Evolutionary conservation across 139 green algal species (phyloP).

Genomic region (Zygnema cylindricum): DNA sequence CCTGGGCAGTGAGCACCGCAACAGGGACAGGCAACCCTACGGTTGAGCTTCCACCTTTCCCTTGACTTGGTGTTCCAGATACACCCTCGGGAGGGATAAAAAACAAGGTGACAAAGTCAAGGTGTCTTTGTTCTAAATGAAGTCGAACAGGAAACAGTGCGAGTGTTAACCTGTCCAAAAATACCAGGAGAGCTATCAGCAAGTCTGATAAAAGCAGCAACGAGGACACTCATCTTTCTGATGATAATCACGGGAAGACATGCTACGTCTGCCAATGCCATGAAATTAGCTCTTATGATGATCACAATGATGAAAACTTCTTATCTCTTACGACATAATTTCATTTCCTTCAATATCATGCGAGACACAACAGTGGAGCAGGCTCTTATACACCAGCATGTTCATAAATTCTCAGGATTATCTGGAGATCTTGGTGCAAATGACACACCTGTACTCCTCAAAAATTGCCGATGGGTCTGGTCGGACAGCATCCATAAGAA

Average conservation of each 20-base stretch:
- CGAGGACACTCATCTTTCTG: too few species aligned
- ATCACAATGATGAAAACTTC: not conserved
- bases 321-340: too few species aligned
- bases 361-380: too few species aligned
- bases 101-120: conserved; percentile 33
- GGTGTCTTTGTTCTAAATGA: conserved; percentile 36
- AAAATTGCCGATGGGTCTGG: conserved; percentile 11
- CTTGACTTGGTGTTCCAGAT: not conserved
- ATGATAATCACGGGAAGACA: too few species aligned
- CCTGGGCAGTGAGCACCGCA: not conserved
- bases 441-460: conserved; percentile 29
- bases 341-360: too few species aligned
- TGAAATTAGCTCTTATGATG: too few species aligned
- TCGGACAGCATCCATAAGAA: conserved; percentile 16
- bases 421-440: not conserved
- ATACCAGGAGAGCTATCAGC: not conserved
- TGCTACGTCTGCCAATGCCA: too few species aligned
- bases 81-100: not conserved
- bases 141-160: conserved; percentile 33
- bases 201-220: too few species aligned
- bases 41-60: not conserved
- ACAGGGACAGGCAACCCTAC: not conserved
- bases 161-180: conserved; percentile 15
- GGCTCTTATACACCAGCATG: too few species aligned
- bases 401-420: not conserved